Percentiles rank a stretch among this genome's conserved stretches.
Conservation (phyloP, 2,329 filamentous ascomycete species). For the Emergomyces africanus region DNA sequence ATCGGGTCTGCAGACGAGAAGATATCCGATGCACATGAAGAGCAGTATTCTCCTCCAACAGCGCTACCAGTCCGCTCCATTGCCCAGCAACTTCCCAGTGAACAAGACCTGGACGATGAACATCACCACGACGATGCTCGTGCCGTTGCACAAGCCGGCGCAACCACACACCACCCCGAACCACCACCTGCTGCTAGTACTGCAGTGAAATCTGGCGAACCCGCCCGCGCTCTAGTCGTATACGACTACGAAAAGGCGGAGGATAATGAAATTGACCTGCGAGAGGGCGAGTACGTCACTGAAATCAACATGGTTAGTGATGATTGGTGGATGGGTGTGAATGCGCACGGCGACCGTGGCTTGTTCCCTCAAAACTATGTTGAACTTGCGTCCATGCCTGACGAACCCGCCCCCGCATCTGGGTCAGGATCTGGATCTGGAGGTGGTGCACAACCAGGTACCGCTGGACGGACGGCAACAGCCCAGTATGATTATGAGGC, state of each 20-base stretch:
- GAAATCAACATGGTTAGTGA: constrained; percentile 97
- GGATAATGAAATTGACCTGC: constrained; percentile 87
- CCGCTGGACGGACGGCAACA: constrained; percentile 46
- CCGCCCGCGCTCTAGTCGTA: constrained; percentile 61
- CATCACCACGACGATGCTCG: constrained; percentile 47
- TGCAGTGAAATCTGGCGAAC: constrained; percentile 32
- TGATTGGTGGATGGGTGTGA: constrained; percentile 98
- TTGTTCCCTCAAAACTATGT: constrained; percentile 98
- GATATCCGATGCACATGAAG: constrained; percentile 31
- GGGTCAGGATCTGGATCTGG: constrained; percentile 18
- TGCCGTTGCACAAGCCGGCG: constrained; percentile 45
- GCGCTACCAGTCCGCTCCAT: constrained; percentile 51
- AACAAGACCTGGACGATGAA: constrained; percentile 55
- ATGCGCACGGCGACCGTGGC: constrained; percentile 68
- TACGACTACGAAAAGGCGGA: constrained; percentile 98
- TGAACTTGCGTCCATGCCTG: constrained; percentile 48
- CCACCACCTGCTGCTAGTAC: constrained; percentile 31
- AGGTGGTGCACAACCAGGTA: constrained; percentile 25
- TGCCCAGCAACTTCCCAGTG: constrained; percentile 47
- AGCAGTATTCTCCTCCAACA: constrained; percentile 28
- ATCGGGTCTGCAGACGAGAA: constrained; percentile 42
- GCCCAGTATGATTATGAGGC: constrained; percentile 95
- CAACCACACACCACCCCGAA: constrained; percentile 34
- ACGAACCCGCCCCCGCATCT: constrained; percentile 21
- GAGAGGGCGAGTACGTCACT: constrained; percentile 75